phyloP scores from a whole-genome alignment of 2,329 filamentous ascomycete genomes.

The Byssothecium circinans region DNA sequence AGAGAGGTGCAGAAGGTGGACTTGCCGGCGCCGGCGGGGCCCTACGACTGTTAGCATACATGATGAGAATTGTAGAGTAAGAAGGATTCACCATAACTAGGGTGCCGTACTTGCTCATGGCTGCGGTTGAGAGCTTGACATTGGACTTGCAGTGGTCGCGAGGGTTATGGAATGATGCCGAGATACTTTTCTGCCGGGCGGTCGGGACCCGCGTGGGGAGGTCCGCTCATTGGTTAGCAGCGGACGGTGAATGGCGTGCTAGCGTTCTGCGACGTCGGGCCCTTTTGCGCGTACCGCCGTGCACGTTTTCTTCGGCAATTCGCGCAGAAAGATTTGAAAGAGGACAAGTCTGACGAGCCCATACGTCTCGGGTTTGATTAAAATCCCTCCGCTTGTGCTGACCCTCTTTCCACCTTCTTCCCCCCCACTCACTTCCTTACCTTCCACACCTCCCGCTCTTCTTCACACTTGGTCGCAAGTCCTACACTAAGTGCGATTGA shows the following conservation, averaged over 20 bases:
- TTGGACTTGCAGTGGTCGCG: constrained; percentile 5
- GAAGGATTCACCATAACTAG: constrained; percentile 71
- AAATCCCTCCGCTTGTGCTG: constrained; percentile 20
- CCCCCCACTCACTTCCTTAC: constrained; percentile 18
- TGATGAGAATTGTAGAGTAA: background rate
- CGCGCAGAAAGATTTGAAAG: constrained; percentile 7
- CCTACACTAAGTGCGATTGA: constrained; percentile 36
- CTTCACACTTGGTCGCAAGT: constrained; percentile 40
- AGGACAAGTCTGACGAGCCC: constrained; percentile 17
- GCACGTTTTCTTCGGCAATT: constrained; percentile 37
- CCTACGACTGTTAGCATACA: constrained; percentile 41
- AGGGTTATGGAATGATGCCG: constrained; percentile 1
- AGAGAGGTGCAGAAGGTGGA: constrained; percentile 94
- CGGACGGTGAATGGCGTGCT: constrained; percentile 26
- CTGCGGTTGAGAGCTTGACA: constrained; percentile 24
- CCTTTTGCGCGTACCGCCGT: constrained; percentile 4
- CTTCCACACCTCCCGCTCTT: background rate
- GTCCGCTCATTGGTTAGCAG: background rate
- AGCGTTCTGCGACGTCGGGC: constrained; percentile 13
- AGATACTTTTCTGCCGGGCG: constrained; percentile 10
- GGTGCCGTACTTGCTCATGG: constrained; percentile 91
- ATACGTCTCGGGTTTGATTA: constrained; percentile 8
- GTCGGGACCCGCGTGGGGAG: background rate
- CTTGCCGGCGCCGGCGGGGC: constrained; percentile 93
- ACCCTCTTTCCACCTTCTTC: constrained; percentile 17